Conservation (phyloP, 352 stramenopile species). For the Blastocystis sp. region DNA sequence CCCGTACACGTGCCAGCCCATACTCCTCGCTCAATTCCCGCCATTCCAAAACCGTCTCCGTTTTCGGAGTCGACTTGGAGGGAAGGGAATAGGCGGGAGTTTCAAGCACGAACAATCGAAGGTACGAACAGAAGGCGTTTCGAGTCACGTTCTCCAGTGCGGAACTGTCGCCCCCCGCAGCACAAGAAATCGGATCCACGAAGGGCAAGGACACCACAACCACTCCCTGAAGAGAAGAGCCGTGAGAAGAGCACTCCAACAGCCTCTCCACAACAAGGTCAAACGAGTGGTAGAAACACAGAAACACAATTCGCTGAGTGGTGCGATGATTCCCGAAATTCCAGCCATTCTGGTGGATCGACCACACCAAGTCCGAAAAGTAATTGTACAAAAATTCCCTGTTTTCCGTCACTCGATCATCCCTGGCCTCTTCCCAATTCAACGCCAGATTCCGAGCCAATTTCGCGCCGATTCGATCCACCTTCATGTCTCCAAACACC, state of each 20-base stretch:
- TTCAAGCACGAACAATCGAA: neutral
- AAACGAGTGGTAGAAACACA: constrained; percentile 31
- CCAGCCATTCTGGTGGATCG: constrained; percentile 1
- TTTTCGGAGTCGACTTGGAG: neutral
- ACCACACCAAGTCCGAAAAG: constrained; percentile 42
- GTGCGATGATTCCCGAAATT: neutral
- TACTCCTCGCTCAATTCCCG: neutral
- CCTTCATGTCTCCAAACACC: constrained; percentile 10
- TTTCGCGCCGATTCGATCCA: neutral
- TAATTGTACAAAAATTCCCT: constrained; percentile 33
- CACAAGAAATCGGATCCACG: neutral
- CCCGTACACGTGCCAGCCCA: neutral
- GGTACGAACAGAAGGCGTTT: neutral
- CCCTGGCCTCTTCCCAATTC: neutral
- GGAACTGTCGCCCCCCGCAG: neutral
- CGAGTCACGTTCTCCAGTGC: neutral
- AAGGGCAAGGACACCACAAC: constrained; percentile 3
- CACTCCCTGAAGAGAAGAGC: neutral
- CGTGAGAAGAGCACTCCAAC: neutral
- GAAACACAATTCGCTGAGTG: constrained; percentile 5
- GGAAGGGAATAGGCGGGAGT: neutral
- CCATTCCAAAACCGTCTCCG: neutral
- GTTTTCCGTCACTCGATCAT: constrained; percentile 2
- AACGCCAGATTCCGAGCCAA: constrained; percentile 4
- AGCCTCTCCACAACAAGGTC: neutral